Conservation (phyloP, 2,329 filamentous ascomycete species). For the Alternaria solani region DNA sequence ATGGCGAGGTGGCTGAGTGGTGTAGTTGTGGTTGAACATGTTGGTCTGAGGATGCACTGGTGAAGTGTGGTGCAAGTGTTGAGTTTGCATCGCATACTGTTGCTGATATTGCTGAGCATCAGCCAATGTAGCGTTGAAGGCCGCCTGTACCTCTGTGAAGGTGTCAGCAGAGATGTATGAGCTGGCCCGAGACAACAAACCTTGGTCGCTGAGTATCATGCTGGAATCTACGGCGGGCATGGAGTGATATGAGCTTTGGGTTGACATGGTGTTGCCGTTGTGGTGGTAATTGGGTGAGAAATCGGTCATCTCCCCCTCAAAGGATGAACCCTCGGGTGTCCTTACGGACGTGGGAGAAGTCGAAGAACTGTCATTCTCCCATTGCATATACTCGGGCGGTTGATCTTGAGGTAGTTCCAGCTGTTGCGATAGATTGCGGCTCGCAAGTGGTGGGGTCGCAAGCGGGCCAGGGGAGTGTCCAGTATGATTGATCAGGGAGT, state of each 20-base stretch:
- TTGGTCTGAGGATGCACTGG: constrained; percentile 28
- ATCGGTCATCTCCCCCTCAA: constrained; percentile 45
- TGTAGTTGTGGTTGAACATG: constrained; percentile 33
- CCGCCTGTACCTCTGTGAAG: constrained; percentile 34
- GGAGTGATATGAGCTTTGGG: constrained; percentile 35
- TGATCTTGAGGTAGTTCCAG: constrained; percentile 40
- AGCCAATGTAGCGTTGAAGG: constrained; percentile 32
- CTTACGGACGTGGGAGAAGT: constrained; percentile 47
- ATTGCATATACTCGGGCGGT: constrained; percentile 40
- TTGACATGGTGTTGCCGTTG: constrained; percentile 33
- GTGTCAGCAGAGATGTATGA: constrained; percentile 21
- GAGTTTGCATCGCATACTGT: constrained; percentile 27
- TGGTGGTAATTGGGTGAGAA: constrained; percentile 40
- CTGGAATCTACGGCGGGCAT: constrained; percentile 32
- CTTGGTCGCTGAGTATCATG: constrained; percentile 36
- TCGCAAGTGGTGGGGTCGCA: constrained; percentile 43
- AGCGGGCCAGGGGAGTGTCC: constrained; percentile 46
- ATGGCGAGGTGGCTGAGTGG: constrained; percentile 35
- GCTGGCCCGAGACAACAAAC: constrained; percentile 19
- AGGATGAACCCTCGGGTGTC: constrained; percentile 46
- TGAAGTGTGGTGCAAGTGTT: constrained; percentile 28
- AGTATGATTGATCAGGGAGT: constrained; percentile 45
- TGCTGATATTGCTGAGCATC: constrained; percentile 31
- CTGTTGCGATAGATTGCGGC: constrained; percentile 43
- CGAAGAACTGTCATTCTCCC: constrained; percentile 46